Evolutionary conservation across 345 rosid genomes (phyloP).

Genomic region (Bruguiera sexangula): DNA sequence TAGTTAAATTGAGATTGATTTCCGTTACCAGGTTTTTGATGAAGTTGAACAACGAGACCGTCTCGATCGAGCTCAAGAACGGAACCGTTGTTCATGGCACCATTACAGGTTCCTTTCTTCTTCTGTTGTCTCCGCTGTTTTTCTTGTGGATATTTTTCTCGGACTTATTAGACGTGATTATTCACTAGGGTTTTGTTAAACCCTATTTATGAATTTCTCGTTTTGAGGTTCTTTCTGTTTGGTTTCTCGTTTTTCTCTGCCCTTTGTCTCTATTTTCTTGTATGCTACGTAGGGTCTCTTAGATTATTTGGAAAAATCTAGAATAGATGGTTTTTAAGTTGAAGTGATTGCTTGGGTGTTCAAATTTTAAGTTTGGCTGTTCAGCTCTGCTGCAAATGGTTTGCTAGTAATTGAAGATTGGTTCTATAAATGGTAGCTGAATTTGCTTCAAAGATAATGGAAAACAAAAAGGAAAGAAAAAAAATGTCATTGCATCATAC

Average conservation of each 20-base stretch:
- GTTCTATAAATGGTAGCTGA: too few species aligned
- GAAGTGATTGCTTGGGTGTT: too few species aligned
- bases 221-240: background rate
- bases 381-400: too few species aligned
- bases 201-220: background rate
- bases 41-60: slow-evolving; percentile 97
- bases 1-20: background rate
- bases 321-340: too few species aligned
- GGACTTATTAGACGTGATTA: background rate
- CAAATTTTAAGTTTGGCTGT: too few species aligned
- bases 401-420: too few species aligned
- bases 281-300: too few species aligned
- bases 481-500: too few species aligned
- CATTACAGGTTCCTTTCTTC: slow-evolving; percentile 59
- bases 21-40: slow-evolving; percentile 69
- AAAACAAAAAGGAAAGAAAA: too few species aligned
- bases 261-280: background rate
- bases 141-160: too few species aligned
- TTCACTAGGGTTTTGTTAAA: slow-evolving; percentile 12
- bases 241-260: background rate
- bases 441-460: too few species aligned
- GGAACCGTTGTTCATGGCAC: slow-evolving; percentile 94
- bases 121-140: background rate
- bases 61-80: slow-evolving; percentile 92
- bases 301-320: too few species aligned